Conservation (phyloP, 257 asterid genomes). For the Ophiorrhiza pumila region DNA sequence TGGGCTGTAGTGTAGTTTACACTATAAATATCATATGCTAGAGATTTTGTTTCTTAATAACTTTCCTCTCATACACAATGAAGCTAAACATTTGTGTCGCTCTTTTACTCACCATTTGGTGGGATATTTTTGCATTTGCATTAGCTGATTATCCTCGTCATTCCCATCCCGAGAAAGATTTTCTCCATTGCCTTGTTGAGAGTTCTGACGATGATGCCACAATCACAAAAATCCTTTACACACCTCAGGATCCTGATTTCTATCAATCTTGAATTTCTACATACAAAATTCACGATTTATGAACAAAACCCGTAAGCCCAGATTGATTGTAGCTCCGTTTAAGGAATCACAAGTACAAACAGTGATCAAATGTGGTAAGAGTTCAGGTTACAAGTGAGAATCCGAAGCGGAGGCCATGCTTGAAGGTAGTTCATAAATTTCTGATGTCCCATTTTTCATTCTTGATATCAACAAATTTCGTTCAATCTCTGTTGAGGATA, state of each 20-base stretch:
- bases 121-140: not conserved
- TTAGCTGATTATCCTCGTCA: not conserved
- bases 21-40: not conserved
- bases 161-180: not conserved
- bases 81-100: not conserved
- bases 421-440: not conserved
- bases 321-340: not conserved
- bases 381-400: not conserved
- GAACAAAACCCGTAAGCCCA: not conserved
- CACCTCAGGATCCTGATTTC: not conserved
- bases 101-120: not conserved
- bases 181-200: not conserved
- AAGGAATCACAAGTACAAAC: slow-evolving; percentile 11
- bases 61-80: not conserved
- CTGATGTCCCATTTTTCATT: slow-evolving; percentile 11
- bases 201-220: not conserved
- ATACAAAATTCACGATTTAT: not conserved
- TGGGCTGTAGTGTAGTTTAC: too few species aligned
- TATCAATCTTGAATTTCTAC: not conserved
- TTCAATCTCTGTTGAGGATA: not conserved
- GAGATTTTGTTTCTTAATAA: not conserved
- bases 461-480: slow-evolving; percentile 9
- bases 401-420: slow-evolving; percentile 16
- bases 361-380: not conserved
- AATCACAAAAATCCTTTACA: not conserved